Evolutionary conservation across 805 yeast genomes (phyloP).

Genomic region (Naumovozyma castellii): DNA sequence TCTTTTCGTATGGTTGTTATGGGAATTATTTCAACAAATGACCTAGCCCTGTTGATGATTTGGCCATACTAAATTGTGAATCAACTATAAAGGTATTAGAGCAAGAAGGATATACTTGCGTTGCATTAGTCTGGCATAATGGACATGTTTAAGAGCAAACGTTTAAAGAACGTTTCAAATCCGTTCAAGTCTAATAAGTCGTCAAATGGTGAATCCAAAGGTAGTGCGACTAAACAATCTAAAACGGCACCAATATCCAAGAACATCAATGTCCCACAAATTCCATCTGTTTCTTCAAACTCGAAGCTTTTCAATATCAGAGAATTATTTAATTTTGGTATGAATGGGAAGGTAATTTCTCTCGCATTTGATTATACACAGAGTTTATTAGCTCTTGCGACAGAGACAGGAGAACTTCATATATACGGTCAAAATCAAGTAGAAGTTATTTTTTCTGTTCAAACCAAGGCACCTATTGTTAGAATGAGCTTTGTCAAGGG

Average conservation of each 20-base stretch:
- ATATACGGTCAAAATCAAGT: slow-evolving; percentile 81
- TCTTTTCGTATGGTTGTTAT: no score
- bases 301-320: slow-evolving; percentile 26
- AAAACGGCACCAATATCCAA: not conserved
- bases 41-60: no score
- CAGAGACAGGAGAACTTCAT: slow-evolving; percentile 58
- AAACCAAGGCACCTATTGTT: slow-evolving; percentile 41
- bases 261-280: slow-evolving; percentile 12
- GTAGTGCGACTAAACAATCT: not conserved
- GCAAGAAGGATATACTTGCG: not conserved
- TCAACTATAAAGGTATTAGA: not conserved
- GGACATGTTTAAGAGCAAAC: slow-evolving; percentile 29
- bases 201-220: not conserved
- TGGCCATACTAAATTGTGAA: no score
- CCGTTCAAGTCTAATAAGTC: slow-evolving; percentile 23
- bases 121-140: no score
- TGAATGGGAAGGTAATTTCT: slow-evolving; percentile 55
- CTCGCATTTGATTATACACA: slow-evolving; percentile 84
- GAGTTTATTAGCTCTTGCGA: slow-evolving; percentile 71
- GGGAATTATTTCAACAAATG: no score
- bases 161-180: slow-evolving; percentile 27
- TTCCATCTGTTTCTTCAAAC: slow-evolving; percentile 22
- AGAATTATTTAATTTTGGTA: slow-evolving; percentile 40
- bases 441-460: slow-evolving; percentile 51
- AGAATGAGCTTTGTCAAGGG: slow-evolving; percentile 66